phyloP scores from a whole-genome alignment of 257 asterid genomes.

The Ehretia macrophylla region DNA sequence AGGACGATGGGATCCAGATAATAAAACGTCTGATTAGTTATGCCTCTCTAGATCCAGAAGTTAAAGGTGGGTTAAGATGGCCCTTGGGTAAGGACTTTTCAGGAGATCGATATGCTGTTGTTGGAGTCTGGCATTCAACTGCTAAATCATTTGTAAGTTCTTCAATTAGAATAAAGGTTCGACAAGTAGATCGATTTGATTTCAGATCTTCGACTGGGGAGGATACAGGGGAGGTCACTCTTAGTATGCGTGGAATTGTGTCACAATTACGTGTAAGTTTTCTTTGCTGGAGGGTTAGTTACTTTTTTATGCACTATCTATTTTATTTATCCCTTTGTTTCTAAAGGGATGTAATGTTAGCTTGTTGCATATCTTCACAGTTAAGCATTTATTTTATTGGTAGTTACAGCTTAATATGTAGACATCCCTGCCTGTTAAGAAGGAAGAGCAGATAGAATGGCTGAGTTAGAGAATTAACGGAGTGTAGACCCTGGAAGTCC shows the following conservation, averaged over 20 bases:
- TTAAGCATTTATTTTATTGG: too few species aligned
- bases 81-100: conserved; percentile 37
- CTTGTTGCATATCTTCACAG: background rate
- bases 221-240: conserved; percentile 35
- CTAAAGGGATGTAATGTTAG: background rate
- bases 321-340: background rate
- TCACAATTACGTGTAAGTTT: conserved; percentile 35
- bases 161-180: conserved; percentile 37
- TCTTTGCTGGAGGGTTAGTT: background rate
- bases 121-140: conserved; percentile 39
- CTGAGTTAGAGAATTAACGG: too few species aligned
- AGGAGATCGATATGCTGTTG: conserved; percentile 35
- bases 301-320: background rate
- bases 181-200: conserved; percentile 48
- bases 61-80: conserved; percentile 53
- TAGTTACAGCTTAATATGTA: too few species aligned
- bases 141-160: conserved; percentile 27
- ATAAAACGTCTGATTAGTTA: conserved; percentile 31
- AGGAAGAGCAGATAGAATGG: too few species aligned
- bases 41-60: conserved; percentile 38
- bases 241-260: conserved; percentile 31
- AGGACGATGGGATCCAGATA: conserved; percentile 41
- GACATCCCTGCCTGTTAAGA: too few species aligned
- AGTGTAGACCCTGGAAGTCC: too few species aligned
- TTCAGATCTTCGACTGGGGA: conserved; percentile 43